phyloP scores from a whole-genome alignment of 2,329 filamentous ascomycete species.

The Pyrenochaeta sp. region DNA sequence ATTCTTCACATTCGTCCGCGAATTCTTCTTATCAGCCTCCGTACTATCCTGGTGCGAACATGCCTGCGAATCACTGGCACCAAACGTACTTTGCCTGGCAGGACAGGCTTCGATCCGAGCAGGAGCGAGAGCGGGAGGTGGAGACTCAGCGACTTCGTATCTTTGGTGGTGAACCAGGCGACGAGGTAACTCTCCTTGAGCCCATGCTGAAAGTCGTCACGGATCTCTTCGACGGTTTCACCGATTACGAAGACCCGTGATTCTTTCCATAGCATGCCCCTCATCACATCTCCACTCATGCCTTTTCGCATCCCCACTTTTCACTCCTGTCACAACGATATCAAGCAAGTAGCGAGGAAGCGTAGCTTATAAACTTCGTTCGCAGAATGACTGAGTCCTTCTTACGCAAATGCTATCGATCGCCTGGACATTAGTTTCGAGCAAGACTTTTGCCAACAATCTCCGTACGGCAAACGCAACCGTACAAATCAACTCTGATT shows the following conservation, averaged over 20 bases:
- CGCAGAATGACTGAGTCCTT: constrained; percentile 18
- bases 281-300: constrained; percentile 15
- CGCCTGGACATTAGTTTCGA: too few species aligned
- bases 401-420: too few species aligned
- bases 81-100: constrained; percentile 49
- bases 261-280: constrained; percentile 6
- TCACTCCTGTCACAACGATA: constrained; percentile 10
- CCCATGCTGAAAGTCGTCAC: constrained; percentile 58
- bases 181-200: constrained; percentile 52
- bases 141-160: constrained; percentile 50
- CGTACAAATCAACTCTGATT: constrained; percentile 22
- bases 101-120: constrained; percentile 37
- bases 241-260: constrained; percentile 55
- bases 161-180: constrained; percentile 53
- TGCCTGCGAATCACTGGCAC: constrained; percentile 43
- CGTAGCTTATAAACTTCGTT: constrained; percentile 16
- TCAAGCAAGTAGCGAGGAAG: constrained; percentile 5
- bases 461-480: constrained; percentile 19
- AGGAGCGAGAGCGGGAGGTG: constrained; percentile 36
- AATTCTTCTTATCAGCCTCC: constrained; percentile 30
- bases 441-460: constrained; percentile 24
- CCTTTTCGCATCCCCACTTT: constrained; percentile 3
- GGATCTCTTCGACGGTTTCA: constrained; percentile 53
- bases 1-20: constrained; percentile 30
- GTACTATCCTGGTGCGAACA: constrained; percentile 22